Evolutionary conservation across 2,329 filamentous ascomycete genomes (phyloP).

Genomic region (Incumbomyces delicatus): DNA sequence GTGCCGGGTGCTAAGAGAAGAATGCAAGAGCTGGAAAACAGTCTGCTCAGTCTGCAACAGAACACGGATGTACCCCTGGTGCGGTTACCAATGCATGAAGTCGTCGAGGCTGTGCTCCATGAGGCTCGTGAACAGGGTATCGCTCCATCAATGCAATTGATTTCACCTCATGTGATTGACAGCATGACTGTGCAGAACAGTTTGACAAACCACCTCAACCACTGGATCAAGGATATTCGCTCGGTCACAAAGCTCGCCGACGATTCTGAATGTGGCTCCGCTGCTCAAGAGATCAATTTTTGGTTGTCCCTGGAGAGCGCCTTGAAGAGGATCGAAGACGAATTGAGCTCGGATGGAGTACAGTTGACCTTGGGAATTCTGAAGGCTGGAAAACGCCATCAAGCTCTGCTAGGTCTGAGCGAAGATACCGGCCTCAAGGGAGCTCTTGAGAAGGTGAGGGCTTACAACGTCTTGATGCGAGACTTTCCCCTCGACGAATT

Average conservation of each 20-base stretch:
- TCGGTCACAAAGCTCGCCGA: conserved; percentile 89
- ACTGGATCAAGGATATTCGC: conserved; percentile 98
- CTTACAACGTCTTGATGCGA: conserved; percentile 97
- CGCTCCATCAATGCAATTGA: conserved; percentile 66
- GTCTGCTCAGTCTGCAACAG: conserved; percentile 83
- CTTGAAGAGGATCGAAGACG: conserved; percentile 80
- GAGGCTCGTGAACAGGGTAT: conserved; percentile 58
- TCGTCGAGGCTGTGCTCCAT: conserved; percentile 76
- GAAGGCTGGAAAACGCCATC: conserved; percentile 94
- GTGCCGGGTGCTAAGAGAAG: conserved; percentile 97
- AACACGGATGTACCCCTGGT: conserved; percentile 97
- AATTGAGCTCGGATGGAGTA: conserved; percentile 81
- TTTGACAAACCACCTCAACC: conserved; percentile 85
- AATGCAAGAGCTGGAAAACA: conserved; percentile 86
- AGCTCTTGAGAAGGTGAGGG: conserved; percentile 89
- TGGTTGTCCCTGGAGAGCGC: conserved; percentile 97
- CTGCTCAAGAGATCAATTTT: conserved; percentile 96
- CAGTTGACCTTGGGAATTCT: conserved; percentile 86
- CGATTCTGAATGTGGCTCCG: conserved; percentile 62
- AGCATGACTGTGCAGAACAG: conserved; percentile 91
- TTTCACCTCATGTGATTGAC: conserved; percentile 64
- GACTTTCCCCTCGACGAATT: conserved; percentile 95
- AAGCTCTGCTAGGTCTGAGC: conserved; percentile 92
- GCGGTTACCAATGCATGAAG: conserved; percentile 73
- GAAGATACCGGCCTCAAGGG: conserved; percentile 95